Conservation (phyloP, 345 rosid species). For the Zanthoxylum bungeanum region DNA sequence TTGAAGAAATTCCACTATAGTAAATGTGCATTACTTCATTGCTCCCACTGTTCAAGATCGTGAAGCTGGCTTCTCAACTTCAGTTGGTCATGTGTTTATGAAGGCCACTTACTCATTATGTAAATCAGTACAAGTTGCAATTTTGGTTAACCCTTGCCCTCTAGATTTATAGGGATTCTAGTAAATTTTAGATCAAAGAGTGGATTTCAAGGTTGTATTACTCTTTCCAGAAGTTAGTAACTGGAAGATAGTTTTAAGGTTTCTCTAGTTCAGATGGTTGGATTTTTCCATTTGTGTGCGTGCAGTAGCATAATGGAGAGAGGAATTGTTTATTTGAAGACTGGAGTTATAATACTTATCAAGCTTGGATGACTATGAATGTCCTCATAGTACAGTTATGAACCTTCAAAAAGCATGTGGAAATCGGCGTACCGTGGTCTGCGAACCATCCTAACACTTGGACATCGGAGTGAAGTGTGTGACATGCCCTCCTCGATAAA, state of each 20-base stretch:
- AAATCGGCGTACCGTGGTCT: conserved; percentile 3
- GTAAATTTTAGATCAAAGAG: conserved; percentile 6
- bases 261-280: conserved; percentile 9
- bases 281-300: neutral
- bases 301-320: neutral
- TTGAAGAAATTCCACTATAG: neutral
- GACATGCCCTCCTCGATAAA: neutral
- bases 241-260: conserved; percentile 6
- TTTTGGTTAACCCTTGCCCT: neutral
- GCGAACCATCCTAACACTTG: neutral
- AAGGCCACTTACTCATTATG: neutral
- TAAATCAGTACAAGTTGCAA: neutral
- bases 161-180: neutral
- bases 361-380: no score
- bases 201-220: neutral
- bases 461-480: conserved; percentile 4
- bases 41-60: neutral
- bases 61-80: neutral
- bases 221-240: neutral
- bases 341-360: no score
- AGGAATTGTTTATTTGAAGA: conserved; percentile 7
- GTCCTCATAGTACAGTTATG: neutral
- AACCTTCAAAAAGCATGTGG: conserved; percentile 4
- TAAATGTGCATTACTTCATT: neutral
- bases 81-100: neutral